Conservation (phyloP, 192 early-diverging fungal species). For the Coemansia sp. region DNA sequence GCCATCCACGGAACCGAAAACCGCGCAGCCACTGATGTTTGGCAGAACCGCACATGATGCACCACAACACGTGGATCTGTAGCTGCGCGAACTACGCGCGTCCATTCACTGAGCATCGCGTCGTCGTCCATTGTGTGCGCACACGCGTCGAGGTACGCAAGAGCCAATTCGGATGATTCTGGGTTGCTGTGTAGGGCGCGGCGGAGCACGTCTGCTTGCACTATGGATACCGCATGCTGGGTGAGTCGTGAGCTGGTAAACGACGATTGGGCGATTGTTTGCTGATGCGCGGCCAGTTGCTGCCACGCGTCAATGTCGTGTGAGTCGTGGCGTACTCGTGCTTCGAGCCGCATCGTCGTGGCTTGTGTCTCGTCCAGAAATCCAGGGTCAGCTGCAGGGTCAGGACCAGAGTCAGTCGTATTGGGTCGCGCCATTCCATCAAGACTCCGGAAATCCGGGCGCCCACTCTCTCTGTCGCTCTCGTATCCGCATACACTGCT, state of each 20-base stretch:
- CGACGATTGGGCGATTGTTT: conserved; percentile 7
- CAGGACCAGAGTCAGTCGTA: not conserved
- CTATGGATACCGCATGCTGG: conserved; percentile 17
- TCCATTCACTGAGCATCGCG: conserved; percentile 23
- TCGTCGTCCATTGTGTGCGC: conserved; percentile 16
- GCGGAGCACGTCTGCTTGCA: conserved; percentile 24
- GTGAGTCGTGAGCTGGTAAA: conserved; percentile 9
- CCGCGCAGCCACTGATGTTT: conserved; percentile 8
- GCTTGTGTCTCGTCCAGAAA: not conserved
- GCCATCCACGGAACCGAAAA: conserved; percentile 24
- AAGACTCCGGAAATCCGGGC: conserved; percentile 25
- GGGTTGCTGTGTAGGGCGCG: conserved; percentile 21
- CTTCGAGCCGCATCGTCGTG: not conserved
- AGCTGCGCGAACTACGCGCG: not conserved
- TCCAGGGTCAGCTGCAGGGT: too few species aligned
- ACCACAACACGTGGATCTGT: conserved; percentile 15
- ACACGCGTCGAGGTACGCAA: conserved; percentile 28
- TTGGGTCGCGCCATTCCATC: conserved; percentile 18
- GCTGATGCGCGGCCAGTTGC: conserved; percentile 16
- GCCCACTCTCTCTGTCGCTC: not conserved
- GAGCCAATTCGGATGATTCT: conserved; percentile 5
- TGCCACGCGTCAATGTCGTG: conserved; percentile 34
- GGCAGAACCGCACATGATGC: conserved; percentile 16
- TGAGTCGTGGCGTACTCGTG: conserved; percentile 5
- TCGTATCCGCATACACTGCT: conserved; percentile 12